phyloP scores from a whole-genome alignment of 176 grass and related monocot genomes.

The Dendrocalamus sinicus region DNA sequence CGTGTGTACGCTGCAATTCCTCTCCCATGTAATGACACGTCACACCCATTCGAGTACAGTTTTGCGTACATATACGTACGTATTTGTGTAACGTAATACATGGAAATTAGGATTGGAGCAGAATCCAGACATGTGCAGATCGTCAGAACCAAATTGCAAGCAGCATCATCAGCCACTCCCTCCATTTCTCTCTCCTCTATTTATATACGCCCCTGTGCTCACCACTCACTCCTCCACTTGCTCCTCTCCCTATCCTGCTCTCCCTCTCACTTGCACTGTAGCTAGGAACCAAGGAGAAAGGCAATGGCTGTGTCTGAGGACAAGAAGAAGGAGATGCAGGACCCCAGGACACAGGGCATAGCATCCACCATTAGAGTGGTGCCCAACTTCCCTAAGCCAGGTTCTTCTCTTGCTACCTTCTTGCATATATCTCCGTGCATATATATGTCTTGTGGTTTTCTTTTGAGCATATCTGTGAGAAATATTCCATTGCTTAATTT shows the following conservation, averaged over 20 bases:
- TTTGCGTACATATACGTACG: too few relatives aligned
- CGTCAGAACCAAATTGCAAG: not conserved
- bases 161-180: not conserved
- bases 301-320: constrained; percentile 42
- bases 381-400: constrained; percentile 59
- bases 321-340: constrained; percentile 41
- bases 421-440: not conserved
- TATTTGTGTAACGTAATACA: too few relatives aligned
- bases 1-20: too few relatives aligned
- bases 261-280: not conserved
- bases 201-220: constrained; percentile 18
- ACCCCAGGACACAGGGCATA: constrained; percentile 45
- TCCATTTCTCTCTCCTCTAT: constrained; percentile 22
- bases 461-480: not conserved
- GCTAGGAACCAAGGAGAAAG: not conserved
- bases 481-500: not conserved
- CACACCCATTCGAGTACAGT: too few relatives aligned
- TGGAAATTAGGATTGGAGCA: not conserved
- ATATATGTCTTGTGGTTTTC: not conserved
- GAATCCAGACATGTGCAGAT: not conserved
- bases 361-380: constrained; percentile 58
- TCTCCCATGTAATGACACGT: too few relatives aligned
- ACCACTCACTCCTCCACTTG: constrained; percentile 3
- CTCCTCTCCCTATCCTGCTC: constrained; percentile 12
- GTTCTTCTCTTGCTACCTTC: constrained; percentile 24